Evolutionary conservation across 495 filamentous ascomycete genomes (phyloP).

Genomic region (Neurospora hispaniola): DNA sequence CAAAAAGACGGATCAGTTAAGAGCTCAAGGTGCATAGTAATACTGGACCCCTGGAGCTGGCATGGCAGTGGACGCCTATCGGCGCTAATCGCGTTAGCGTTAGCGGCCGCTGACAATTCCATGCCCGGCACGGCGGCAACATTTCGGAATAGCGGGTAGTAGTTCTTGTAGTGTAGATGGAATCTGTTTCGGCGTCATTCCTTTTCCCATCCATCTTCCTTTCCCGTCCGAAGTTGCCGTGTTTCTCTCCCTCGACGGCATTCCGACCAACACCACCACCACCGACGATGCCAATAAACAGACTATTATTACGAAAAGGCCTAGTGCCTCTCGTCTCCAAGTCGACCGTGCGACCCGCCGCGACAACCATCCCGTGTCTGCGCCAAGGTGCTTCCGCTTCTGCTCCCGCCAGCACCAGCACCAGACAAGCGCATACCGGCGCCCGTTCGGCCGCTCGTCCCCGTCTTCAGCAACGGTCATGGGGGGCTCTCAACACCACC

Average conservation of each 20-base stretch:
- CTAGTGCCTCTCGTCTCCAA: constrained; percentile 17
- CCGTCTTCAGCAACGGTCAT: constrained; percentile 8
- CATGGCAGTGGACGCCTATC: not conserved
- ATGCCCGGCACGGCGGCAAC: not conserved
- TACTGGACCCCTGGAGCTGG: not conserved
- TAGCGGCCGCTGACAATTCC: not conserved
- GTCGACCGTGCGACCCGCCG: constrained; percentile 3
- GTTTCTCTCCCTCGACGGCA: not conserved
- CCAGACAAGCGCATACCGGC: constrained; percentile 12
- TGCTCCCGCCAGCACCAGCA: constrained; percentile 7
- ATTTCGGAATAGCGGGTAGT: not conserved
- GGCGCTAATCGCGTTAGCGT: not conserved
- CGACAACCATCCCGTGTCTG: constrained; percentile 2
- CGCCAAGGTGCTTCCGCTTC: constrained; percentile 14
- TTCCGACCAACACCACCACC: not conserved
- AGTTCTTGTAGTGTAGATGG: not conserved
- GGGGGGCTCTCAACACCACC: constrained; percentile 6
- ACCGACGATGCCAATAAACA: constrained; percentile 15
- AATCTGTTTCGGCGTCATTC: not conserved
- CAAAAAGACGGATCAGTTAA: constrained; percentile 6
- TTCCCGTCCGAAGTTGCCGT: not conserved
- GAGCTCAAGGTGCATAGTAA: constrained; percentile 1
- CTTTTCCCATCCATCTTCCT: not conserved
- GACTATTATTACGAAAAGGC: constrained; percentile 13
- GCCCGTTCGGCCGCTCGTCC: not conserved